phyloP scores from a whole-genome alignment of 805 yeast genomes.

The Candida gorgasii region DNA sequence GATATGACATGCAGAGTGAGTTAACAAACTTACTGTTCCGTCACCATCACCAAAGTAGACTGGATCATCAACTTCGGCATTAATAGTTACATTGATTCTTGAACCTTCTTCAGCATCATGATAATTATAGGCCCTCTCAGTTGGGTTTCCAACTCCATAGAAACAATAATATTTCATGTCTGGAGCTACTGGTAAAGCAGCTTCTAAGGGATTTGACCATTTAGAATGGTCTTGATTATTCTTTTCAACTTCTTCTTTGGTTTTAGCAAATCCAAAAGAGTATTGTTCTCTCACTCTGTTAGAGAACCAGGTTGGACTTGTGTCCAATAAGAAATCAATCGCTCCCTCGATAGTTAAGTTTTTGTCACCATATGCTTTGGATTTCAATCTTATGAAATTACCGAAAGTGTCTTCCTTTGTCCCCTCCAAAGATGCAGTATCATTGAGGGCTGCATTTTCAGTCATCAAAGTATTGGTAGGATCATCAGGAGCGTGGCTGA shows the following conservation, averaged over 20 bases:
- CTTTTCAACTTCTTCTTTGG: slow-evolving; percentile 53
- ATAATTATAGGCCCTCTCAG: slow-evolving; percentile 90
- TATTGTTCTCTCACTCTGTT: slow-evolving; percentile 68
- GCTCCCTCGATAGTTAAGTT: slow-evolving; percentile 69
- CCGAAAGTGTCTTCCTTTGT: slow-evolving; percentile 52
- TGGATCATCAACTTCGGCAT: slow-evolving; percentile 58
- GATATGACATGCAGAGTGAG: slow-evolving; percentile 89
- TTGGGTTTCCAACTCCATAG: slow-evolving; percentile 96
- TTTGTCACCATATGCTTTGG: slow-evolving; percentile 22
- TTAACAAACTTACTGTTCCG: slow-evolving; percentile 86
- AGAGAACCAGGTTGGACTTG: slow-evolving; percentile 76
- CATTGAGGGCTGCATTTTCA: slow-evolving; percentile 13
- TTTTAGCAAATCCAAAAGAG: slow-evolving; percentile 73
- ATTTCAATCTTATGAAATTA: slow-evolving; percentile 65
- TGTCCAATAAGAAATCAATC: slow-evolving; percentile 61
- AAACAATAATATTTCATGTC: slow-evolving; percentile 85
- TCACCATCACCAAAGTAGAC: slow-evolving; percentile 91
- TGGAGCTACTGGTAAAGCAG: slow-evolving; percentile 89
- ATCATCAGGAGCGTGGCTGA: slow-evolving; percentile 72
- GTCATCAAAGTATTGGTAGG: slow-evolving; percentile 31
- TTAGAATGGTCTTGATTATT: slow-evolving; percentile 74
- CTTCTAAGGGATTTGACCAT: slow-evolving; percentile 96
- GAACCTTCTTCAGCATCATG: slow-evolving; percentile 58
- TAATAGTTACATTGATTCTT: slow-evolving; percentile 67
- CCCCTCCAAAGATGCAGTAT: slow-evolving; percentile 22